phyloP scores from a whole-genome alignment of 1,139 yeast genomes.

The Yamadazyma diospyri region DNA sequence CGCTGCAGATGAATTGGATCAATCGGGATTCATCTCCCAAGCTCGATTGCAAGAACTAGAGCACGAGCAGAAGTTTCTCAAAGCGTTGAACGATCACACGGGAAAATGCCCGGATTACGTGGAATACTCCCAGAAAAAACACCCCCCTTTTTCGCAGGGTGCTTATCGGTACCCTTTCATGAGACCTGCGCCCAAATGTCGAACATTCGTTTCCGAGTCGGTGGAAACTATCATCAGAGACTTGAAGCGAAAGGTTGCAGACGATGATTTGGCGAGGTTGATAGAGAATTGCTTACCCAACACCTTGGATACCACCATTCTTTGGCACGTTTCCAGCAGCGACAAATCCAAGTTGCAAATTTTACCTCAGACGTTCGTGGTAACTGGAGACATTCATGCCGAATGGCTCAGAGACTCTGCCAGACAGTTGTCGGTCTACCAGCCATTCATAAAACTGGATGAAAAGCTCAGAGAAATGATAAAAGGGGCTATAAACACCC shows the following conservation, averaged over 20 bases:
- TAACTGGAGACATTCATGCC: conserved; percentile 89
- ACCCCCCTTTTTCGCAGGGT: conserved; percentile 51
- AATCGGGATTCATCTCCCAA: neutral
- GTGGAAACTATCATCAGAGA: conserved; percentile 63
- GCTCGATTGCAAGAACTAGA: neutral
- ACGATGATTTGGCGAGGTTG: conserved; percentile 67
- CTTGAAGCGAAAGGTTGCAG: conserved; percentile 46
- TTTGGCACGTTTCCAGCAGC: conserved; percentile 51
- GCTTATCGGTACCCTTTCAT: conserved; percentile 58
- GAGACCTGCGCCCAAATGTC: conserved; percentile 68
- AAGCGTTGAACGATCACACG: conserved; percentile 1
- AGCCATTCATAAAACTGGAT: conserved; percentile 56
- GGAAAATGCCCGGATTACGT: conserved; percentile 40
- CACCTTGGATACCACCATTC: conserved; percentile 81
- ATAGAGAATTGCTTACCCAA: conserved; percentile 85
- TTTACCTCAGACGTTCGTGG: conserved; percentile 52
- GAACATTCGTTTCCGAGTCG: conserved; percentile 63
- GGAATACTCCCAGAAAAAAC: conserved; percentile 38
- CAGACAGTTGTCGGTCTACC: conserved; percentile 75
- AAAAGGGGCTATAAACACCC: conserved; percentile 78
- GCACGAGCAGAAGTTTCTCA: neutral
- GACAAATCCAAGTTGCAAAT: conserved; percentile 14
- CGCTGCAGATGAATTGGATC: neutral
- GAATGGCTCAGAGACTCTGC: conserved; percentile 90
- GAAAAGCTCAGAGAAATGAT: conserved; percentile 48